Evolutionary conservation across 208 protist species (phyloP), one percentile per base, ranked within the genome.

Genomic region (Porcisia hertigi): DNA sequence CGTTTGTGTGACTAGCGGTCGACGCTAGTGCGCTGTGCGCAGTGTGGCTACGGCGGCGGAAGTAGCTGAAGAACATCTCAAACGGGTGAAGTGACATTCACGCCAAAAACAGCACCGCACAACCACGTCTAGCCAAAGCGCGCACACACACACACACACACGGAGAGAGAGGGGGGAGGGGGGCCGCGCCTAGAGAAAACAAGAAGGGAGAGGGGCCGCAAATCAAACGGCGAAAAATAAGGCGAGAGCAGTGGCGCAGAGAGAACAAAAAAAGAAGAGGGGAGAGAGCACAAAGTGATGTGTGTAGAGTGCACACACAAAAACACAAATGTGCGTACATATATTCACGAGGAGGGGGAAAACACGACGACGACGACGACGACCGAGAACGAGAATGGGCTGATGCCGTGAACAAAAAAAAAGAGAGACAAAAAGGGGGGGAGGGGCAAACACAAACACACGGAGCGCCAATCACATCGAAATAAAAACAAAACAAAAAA

Each of bases 21-120:
- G 65, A 59, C 20, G 30, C 77, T 20, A 45, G 60, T 43, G 59
- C 65, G 20, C 39, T 57, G 25, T 63, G 69, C 3, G 76, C 14
- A 1, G 16, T 57, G 64, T 57, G 52, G 39, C 47, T 52, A 12
- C 4, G 30, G 30, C 75, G 71, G n/a, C 67, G 71, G 52, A 82
- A 77, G 2, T 77, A 41, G 18, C 77, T 63, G 60, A 77, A 84
- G 30, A 79, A 73, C 77, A 82, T 77, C 43, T 75, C 57, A 16
- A 66, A 55, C 30, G 25, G 54, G 11, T 45, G 34, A 34, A 52
- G 47, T 3, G 55, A 65, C 71, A 34, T 72, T 30, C 53, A 6
- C n/a, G 2, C n/a, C 18, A 18, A 23, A 52, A 63, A 30, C 41
- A 55, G 12, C 7, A 52, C 39, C 25, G 6, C 65, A 20, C 47